Evolutionary conservation across 2,329 filamentous ascomycete species (phyloP), one percentile per base, ranked within the genome.

Genomic region (Ophiostoma sp.): DNA sequence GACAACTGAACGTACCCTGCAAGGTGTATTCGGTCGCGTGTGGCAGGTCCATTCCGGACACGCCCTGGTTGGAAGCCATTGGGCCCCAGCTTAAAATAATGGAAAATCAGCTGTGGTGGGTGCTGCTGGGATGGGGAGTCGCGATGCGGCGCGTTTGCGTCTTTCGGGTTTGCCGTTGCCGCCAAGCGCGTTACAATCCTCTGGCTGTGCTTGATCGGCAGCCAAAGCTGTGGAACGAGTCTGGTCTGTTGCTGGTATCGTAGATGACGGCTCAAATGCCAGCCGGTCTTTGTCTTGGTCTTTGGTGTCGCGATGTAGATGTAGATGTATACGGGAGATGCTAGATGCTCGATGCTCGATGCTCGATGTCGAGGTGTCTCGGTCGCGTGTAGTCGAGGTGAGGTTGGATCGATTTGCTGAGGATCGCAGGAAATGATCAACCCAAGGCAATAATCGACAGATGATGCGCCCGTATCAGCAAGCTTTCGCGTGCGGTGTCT

Each of bases 21-120:
- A 88, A 79, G 7, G 86, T 88, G 75, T 88, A 88, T 75, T 88
- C 86, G 72, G 86, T 88, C 73, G 85, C 85, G 75, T 84, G 84
- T 60, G 85, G 86, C 74, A 86, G 82, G 77, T 83, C 78, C 76
- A 74, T 72, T 44, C 75, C 76, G 68, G 77, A 76, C 67, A 79
- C 74, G 71, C 79, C 79, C 74, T 80, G 77, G 72, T 78, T 79
- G 70, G 78, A 77, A 74, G 79, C 80, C 81, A 83, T 82, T 70
- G 76, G 76, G 69, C 72, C 68, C 68, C 73, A 74, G 52, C 70
- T 74, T 72, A 73, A 73, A 23, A 64, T 69, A 27, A 64, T 41
- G 17, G 35, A 5, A 10, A 23, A 13, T 7, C 10, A 13, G 65
- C 23, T 17, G 6, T 17, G 13, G 5, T 67, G 36, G n/a, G 44